These are phyloP conservation scores for Scopulariopsis brevicaulis DNA, from an alignment of 2,329 filamentous ascomycete species.

Conservation along the genomic window DNA sequence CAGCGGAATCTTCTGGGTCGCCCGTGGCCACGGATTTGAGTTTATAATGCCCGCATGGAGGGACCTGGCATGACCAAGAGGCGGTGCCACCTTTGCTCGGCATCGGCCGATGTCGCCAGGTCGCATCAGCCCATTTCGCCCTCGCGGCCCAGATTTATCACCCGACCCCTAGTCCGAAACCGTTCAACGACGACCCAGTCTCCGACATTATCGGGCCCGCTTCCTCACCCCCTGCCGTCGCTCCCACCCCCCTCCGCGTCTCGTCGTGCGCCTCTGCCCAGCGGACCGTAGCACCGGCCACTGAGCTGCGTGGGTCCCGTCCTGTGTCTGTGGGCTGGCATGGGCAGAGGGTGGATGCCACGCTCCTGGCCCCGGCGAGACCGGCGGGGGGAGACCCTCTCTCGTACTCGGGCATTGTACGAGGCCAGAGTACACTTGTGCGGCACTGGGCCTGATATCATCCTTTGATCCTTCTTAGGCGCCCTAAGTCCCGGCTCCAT, in stretches of 20 bases:
- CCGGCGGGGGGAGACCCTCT: not conserved
- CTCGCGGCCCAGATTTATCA: conserved; percentile 21
- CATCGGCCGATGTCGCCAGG: conserved; percentile 22
- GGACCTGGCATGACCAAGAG: not conserved
- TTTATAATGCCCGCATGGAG: not conserved
- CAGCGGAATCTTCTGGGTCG: not conserved
- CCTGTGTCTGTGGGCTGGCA: not conserved
- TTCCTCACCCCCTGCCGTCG: not conserved
- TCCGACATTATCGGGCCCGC: not conserved
- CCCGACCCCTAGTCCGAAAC: conserved; percentile 13
- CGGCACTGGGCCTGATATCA: not conserved
- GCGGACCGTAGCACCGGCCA: not conserved
- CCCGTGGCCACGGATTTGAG: not conserved
- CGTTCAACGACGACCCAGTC: not conserved
- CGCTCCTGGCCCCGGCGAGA: not conserved
- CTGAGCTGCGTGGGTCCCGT: not conserved
- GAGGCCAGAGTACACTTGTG: not conserved
- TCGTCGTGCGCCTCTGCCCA: not conserved
- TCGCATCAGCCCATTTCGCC: conserved; percentile 20
- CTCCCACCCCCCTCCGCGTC: not conserved
- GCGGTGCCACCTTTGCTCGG: conserved; percentile 7
- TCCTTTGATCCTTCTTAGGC: not conserved
- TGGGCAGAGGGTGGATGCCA: not conserved
- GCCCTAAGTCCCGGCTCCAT: not conserved
- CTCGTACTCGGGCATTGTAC: not conserved